Base-by-base conservation (phyloP, 495 filamentous ascomycete species). In the Acidiella bohemica region DNA sequence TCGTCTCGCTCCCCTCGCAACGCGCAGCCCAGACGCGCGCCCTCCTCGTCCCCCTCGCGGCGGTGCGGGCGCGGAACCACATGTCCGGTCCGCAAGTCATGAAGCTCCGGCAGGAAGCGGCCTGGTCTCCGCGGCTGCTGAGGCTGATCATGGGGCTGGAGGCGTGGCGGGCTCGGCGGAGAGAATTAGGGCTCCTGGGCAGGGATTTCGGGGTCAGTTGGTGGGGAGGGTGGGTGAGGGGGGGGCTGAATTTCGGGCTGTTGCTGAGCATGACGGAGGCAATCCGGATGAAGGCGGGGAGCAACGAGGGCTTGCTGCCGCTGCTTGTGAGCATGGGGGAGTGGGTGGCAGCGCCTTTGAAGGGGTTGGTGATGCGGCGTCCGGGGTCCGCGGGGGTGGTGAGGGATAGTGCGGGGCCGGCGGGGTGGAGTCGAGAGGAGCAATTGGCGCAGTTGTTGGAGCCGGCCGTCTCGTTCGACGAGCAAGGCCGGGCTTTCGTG, bases 1-100 rank as follows among this genome's bases (percentile, higher is more conserved):
- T 81, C 81, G 0, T 43, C 80, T 2, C 59, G 68, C 14, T 47
- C 75, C 28, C 83, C 74, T 55, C 58, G 61, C 39, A 66, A 59
- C 40, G 43, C 42, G 42, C 53, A 65, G 38, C 16, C 53, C 46
- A 49, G 65, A 47, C 62, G 63, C 50, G 66, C 63, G 20, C 23
- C 0, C 76, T 76, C 0, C 52, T 86, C 0, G 18, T 73, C 0
- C 31, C 52, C 8, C 41, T 50, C 18, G 69, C 70, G 9, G 76
- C 13, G 21, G 27, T 33, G 9, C 25, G 25, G 7, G 7, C 7
- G n/a, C 25, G 25, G 25, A n/a, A 7, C 7, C 25, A 27, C 25
- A n/a, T n/a, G n/a, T n/a, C n/a, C n/a, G n/a, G n/a, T n/a, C n/a
- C n/a, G n/a, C 7, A 27, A 27, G 25, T 7, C 7, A 27, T 27